Evolutionary conservation across 148 eudicot genomes (phyloP).

Genomic region (Polygonum aviculare): DNA sequence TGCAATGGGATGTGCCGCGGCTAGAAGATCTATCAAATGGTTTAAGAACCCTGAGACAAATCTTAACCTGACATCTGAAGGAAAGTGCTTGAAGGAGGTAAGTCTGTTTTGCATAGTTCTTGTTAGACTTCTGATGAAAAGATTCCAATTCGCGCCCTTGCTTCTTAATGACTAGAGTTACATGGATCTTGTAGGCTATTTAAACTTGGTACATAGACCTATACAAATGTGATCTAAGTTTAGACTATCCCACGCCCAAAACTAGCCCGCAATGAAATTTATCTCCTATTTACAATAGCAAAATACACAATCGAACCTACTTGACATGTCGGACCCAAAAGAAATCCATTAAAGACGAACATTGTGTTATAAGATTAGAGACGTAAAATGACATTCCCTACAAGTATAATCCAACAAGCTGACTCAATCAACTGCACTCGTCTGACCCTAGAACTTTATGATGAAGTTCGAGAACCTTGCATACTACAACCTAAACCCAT

Average conservation of each 20-base stretch:
- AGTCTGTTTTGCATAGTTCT: slow-evolving; percentile 8
- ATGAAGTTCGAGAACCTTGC: neutral
- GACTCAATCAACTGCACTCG: neutral
- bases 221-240: neutral
- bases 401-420: neutral
- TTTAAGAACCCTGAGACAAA: slow-evolving; percentile 71
- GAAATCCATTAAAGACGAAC: too few relatives aligned
- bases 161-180: neutral
- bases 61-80: slow-evolving; percentile 45
- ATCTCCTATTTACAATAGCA: neutral
- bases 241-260: neutral
- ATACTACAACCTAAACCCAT: neutral
- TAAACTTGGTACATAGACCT: neutral
- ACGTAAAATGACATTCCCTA: too few relatives aligned
- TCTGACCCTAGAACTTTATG: neutral
- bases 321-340: neutral
- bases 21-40: slow-evolving; percentile 68
- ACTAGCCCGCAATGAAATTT: neutral
- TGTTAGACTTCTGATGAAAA: neutral
- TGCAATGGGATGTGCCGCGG: slow-evolving; percentile 92
- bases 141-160: neutral
- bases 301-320: neutral
- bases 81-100: slow-evolving; percentile 65
- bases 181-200: neutral
- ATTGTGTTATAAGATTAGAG: too few relatives aligned